Conservation (phyloP, 331 rosid species). For the Stylosanthes scabra region DNA sequence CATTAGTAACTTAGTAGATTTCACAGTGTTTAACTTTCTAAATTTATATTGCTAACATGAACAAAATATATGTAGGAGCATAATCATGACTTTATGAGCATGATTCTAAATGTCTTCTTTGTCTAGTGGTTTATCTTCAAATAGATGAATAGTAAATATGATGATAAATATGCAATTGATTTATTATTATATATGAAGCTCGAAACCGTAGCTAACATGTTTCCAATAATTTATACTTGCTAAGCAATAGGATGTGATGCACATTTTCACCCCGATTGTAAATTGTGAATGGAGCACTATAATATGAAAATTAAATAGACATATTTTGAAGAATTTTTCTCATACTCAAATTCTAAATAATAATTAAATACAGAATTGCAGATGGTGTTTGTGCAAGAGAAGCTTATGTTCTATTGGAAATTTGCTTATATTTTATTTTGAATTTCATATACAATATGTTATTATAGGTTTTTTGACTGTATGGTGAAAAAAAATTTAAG, state of each 20-base stretch:
- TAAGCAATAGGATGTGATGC: conserved; percentile 14
- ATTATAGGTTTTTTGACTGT: conserved; percentile 9
- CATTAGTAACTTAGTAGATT: conserved; percentile 27
- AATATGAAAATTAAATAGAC: neutral
- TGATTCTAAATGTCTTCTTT: too few species aligned
- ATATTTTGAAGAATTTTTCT: neutral
- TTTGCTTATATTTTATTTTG: conserved; percentile 20
- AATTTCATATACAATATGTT: conserved; percentile 17
- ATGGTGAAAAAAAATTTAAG: conserved; percentile 28
- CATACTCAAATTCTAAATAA: neutral
- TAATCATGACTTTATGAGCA: neutral
- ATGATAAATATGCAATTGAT: too few species aligned
- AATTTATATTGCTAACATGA: too few species aligned
- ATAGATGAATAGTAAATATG: conserved; percentile 16
- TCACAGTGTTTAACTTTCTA: conserved; percentile 7
- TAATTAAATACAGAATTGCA: neutral
- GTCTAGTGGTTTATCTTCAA: too few species aligned
- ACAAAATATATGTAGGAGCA: too few species aligned
- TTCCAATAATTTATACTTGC: conserved; percentile 9
- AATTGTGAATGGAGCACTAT: conserved; percentile 1
- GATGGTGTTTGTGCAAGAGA: conserved; percentile 14
- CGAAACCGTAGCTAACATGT: conserved; percentile 19
- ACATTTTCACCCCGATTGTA: too few species aligned
- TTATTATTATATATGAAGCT: conserved; percentile 21
- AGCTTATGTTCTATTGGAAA: conserved; percentile 19